Base-by-base conservation (phyloP, 2,329 filamentous ascomycete genomes). In the Fusarium sp. region DNA sequence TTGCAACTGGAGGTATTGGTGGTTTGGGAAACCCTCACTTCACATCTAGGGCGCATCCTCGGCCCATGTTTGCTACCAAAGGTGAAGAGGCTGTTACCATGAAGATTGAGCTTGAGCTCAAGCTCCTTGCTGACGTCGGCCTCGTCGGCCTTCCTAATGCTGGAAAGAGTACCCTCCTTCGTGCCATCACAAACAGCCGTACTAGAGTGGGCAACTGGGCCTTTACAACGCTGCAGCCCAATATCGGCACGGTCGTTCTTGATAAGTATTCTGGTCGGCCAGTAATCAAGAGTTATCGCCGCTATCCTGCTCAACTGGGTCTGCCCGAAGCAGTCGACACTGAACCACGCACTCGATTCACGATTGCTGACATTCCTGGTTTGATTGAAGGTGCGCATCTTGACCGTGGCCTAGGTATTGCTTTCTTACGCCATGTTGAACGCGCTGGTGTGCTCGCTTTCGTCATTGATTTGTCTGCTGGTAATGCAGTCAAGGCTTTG, bases 21-120 rank as follows among this genome's bases (percentile, higher is more conserved):
- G 96, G 96, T 1, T 83, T 98, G 12, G 96, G 96, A 16, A 99
- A 99, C 79, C 94, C 96, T 9, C 95, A 98, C 81, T 99, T 98
- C 79, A 90, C 93, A 37, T 93, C 93, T 9, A 92, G 92, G 61
- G 88, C 91, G n/a, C 88, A 90, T 56, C 89, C 90, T 7, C 88
- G 92, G 46, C 96, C 96, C 2, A 92, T 96, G 77, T 97, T 95
- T 81, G 96, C 96, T 10, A 97, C 95, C 2, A 93, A 91, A 75
- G 96, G 96, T 46, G 94, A 97, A 75, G 86, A 89, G 18, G 93
- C 94, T 42, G 90, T 96, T 77, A 91, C 89, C 43, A 86, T 99
- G 78, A 91, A 92, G 53, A 84, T 99, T 40, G 92, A 97, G 79
- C 88, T 99, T 19, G 96, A 99, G 81, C 88, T 99, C 70, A 98